Base-by-base conservation (phyloP, 306 rosid genomes). In the Cucumis sativus region DNA sequence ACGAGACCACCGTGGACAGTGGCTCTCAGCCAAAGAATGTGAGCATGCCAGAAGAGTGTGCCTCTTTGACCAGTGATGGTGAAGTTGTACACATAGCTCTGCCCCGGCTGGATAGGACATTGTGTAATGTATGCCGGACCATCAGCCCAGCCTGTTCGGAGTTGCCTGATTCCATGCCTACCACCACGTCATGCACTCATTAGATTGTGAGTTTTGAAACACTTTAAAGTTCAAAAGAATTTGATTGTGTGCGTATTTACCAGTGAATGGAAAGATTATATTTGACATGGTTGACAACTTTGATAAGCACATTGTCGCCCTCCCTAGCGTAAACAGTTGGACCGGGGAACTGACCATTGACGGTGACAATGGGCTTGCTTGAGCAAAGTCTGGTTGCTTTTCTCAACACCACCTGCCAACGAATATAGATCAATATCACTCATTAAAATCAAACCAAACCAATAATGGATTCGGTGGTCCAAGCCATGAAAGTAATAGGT, bases 11-110 rank as follows among this genome's bases (percentile, higher is more conserved):
- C 98, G 47, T 94, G 93, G 37, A 94, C 86, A 0, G 98, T 91
- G 52, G 97, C 74, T 80, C 98, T 91, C 3, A 91, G 86, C 98
- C 98, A 94, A 52, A 83, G 83, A 40, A 91, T 87, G 82, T 94
- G 97, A 57, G 94, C 98, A 75, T 94, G 98, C 91, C 92, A 94
- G 12, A 90, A 85, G 54, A 94, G 96, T 63, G 97, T 94, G 77
- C 98, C 98, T 68, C 98, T 84, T 81, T 91, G 97, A 14, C 93
- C 97, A 0, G 91, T 89, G 11, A 94, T 64, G 41, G 98, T 91
- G 91, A 94, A 94, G 66, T 94, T 94, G 88, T 94, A 94, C 20
- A 88, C 84, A 61, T 17, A 94, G 74, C 77, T 90, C 20, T 90
- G 87, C 13, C 94, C 91, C 17, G 93, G 81, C 23, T 28, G 90